phyloP scores from a whole-genome alignment of 805 yeast species.

The Cyberlindnera maritima region DNA sequence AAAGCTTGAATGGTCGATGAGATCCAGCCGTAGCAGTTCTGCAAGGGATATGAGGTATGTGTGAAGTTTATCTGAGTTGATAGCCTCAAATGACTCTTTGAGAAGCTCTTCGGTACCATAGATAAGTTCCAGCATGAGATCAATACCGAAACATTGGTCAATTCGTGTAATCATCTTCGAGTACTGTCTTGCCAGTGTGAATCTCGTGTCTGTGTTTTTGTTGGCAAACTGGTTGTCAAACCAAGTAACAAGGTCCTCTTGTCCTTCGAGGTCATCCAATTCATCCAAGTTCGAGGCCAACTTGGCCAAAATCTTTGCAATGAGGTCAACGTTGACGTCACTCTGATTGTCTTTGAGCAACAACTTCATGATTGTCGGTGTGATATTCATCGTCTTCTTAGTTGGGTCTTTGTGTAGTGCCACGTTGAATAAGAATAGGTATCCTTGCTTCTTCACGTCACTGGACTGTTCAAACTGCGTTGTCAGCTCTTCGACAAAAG shows the following conservation, averaged over 20 bases:
- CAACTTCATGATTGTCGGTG: neutral
- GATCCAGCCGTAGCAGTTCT: slow-evolving; percentile 26
- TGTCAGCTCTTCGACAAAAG: slow-evolving; percentile 16
- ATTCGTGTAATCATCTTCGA: slow-evolving; percentile 43
- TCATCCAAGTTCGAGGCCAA: slow-evolving; percentile 16
- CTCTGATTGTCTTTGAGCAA: neutral
- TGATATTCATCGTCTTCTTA: neutral
- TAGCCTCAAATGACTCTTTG: slow-evolving; percentile 30
- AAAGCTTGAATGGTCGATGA: slow-evolving; percentile 12
- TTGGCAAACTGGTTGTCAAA: slow-evolving; percentile 43
- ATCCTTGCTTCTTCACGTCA: slow-evolving; percentile 14
- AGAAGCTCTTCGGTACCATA: slow-evolving; percentile 28
- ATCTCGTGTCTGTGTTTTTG: slow-evolving; percentile 56
- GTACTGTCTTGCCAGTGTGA: slow-evolving; percentile 63
- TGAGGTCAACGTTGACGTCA: slow-evolving; percentile 11
- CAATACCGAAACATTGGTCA: slow-evolving; percentile 37
- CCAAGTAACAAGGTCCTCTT: slow-evolving; percentile 49
- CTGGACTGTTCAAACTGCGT: slow-evolving; percentile 14
- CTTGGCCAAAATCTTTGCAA: slow-evolving; percentile 27
- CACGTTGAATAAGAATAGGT: slow-evolving; percentile 19
- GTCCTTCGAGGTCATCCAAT: slow-evolving; percentile 20
- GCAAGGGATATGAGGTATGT: slow-evolving; percentile 35
- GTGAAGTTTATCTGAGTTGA: slow-evolving; percentile 33
- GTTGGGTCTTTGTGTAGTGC: slow-evolving; percentile 23
- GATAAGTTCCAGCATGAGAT: slow-evolving; percentile 33